phyloP scores from a whole-genome alignment of 2,329 filamentous ascomycete genomes.

The Penicillium frequentans region DNA sequence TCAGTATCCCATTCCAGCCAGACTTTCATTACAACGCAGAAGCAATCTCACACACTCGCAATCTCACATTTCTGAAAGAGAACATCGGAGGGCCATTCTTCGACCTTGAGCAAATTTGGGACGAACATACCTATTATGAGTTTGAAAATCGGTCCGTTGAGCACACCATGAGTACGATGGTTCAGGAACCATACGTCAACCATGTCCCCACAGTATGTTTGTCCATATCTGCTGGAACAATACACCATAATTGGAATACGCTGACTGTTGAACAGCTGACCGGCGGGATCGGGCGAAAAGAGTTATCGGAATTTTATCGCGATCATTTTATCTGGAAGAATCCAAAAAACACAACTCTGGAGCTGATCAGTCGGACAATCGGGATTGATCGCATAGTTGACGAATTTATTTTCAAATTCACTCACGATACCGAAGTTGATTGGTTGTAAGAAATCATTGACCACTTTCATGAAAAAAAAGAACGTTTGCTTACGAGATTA shows the following conservation, averaged over 20 bases:
- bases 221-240: too few species aligned
- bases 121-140: slow-evolving; percentile 72
- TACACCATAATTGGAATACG: too few species aligned
- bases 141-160: slow-evolving; percentile 68
- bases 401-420: slow-evolving; percentile 67
- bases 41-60: too few species aligned
- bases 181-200: slow-evolving; percentile 76
- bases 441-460: slow-evolving; percentile 59
- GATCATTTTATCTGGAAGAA: slow-evolving; percentile 73
- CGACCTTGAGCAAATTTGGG: slow-evolving; percentile 75
- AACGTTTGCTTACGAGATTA: slow-evolving; percentile 23
- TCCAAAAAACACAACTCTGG: slow-evolving; percentile 63
- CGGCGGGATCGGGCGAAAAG: slow-evolving; percentile 66
- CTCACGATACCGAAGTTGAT: slow-evolving; percentile 58
- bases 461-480: too few species aligned
- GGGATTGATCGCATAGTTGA: slow-evolving; percentile 71
- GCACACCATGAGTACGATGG: slow-evolving; percentile 77
- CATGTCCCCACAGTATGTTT: slow-evolving; percentile 64
- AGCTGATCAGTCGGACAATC: slow-evolving; percentile 70
- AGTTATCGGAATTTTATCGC: slow-evolving; percentile 67
- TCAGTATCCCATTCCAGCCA: too few species aligned
- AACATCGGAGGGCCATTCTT: slow-evolving; percentile 30
- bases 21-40: too few species aligned
- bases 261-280: slow-evolving; percentile 34
- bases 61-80: too few species aligned